Evolutionary conservation across 1,284 basidiomycete species (phyloP).

Genomic region (Rhodotorula mucilaginosa): DNA sequence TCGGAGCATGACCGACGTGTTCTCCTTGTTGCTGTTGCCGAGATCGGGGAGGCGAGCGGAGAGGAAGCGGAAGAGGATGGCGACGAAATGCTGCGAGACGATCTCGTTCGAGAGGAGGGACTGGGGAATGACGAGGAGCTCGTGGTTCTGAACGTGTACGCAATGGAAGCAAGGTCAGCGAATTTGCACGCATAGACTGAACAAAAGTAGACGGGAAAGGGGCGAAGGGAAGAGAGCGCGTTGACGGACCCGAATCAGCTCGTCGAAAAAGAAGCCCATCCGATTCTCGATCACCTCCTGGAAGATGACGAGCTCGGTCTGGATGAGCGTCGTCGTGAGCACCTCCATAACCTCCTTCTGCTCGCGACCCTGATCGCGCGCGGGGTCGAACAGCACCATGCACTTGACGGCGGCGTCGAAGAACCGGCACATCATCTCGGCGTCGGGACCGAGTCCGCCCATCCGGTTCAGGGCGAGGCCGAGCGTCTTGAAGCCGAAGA

Average conservation of each 20-base stretch:
- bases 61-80: conserved; percentile 85
- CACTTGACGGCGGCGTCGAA: conserved; percentile 83
- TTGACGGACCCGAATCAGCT: conserved; percentile 57
- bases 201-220: conserved; percentile 19
- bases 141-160: conserved; percentile 57
- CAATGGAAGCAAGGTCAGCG: neutral
- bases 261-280: conserved; percentile 82
- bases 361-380: conserved; percentile 66
- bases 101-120: conserved; percentile 77
- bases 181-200: conserved; percentile 38
- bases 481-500: conserved; percentile 85
- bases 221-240: no score
- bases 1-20: conserved; percentile 76
- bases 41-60: conserved; percentile 78
- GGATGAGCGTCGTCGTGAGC: conserved; percentile 72
- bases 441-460: conserved; percentile 69
- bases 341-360: conserved; percentile 84
- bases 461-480: conserved; percentile 61
- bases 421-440: conserved; percentile 79
- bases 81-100: conserved; percentile 85
- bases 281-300: conserved; percentile 85
- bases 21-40: conserved; percentile 64
- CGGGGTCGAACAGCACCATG: conserved; percentile 77
- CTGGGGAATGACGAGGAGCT: conserved; percentile 83
- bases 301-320: conserved; percentile 85